Evolutionary conservation across 129 eudicot species (phyloP), one percentile per base, ranked within the genome.

Genomic region (Flaveria trinervia): DNA sequence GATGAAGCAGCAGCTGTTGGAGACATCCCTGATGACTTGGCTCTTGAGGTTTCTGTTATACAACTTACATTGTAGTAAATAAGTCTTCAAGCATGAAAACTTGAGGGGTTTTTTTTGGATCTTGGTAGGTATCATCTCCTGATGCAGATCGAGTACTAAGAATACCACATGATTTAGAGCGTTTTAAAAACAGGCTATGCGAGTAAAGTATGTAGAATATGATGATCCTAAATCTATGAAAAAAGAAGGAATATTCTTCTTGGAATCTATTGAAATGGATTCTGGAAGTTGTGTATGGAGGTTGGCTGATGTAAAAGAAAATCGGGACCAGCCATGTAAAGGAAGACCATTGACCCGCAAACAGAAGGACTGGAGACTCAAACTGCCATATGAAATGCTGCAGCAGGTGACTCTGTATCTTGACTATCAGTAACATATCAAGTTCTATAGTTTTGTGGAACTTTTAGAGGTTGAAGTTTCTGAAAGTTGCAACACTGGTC

Each of bases 271-370:
- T 65, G 96, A 94, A 54, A 70, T 77, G 46, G 96, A 94, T 70
- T 66, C 88, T 56, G 84, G 80, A 28, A 81, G 84, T 54, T 90
- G 97, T 59, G 65, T 87, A 9, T 94, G 97, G 98, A 94, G 78
- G 57, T 70, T 91, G 85, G 97, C 97, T 30, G 96, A 94, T 81
- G 97, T 94, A 28, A 89, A 81, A 82, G 98, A 89, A 78, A 94
- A 91, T 48, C 84, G 93, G 52, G 93, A 91, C 67, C 93, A 89
- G 65, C 68, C 80, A 17, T 82, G 90, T 7, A 91, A 89, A 83
- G 98, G 98, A 41, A 86, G 90, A 79, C 97, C 97, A 25, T 50
- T 94, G 46, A 89, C 85, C 82, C 89, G 97, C 44, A 94, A 94
- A 77, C 88, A 73, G 81, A 94, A 76, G 81, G 97, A 94, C 43